Evolutionary conservation across 1,284 basidiomycete genomes (phyloP).

Genomic region (Gomphus sp.): DNA sequence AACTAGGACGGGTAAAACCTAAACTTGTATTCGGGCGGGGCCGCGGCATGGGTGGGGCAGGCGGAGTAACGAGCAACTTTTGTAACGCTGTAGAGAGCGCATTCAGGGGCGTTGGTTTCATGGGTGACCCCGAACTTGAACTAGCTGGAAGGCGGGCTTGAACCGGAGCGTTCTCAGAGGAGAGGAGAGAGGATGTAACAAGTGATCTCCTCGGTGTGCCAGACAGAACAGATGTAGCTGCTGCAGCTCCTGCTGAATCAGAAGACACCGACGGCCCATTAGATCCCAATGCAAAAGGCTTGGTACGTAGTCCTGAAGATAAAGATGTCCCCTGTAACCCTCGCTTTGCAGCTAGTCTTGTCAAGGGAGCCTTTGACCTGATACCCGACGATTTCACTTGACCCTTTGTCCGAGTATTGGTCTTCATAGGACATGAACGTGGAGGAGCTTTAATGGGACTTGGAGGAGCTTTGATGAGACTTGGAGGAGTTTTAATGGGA

Average conservation of each 20-base stretch:
- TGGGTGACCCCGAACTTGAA: background rate
- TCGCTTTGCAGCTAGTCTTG: slow-evolving; percentile 6
- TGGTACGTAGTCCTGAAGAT: background rate
- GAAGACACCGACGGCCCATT: background rate
- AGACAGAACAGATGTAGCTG: background rate
- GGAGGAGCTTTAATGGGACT: too few relatives aligned
- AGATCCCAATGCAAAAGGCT: background rate
- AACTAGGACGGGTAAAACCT: background rate
- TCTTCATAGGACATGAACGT: background rate
- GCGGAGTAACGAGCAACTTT: background rate
- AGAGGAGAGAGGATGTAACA: background rate
- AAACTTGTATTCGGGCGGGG: slow-evolving; percentile 4
- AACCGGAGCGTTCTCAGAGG: background rate
- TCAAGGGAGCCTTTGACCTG: background rate
- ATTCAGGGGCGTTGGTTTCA: background rate
- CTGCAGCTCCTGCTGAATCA: background rate
- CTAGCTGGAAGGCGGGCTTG: background rate
- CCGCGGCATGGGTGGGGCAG: slow-evolving; percentile 1
- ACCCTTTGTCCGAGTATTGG: background rate
- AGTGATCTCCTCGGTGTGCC: background rate
- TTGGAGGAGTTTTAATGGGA: too few relatives aligned
- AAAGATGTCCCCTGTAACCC: background rate
- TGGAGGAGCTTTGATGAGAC: background rate
- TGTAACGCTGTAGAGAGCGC: slow-evolving; percentile 8
- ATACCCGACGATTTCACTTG: slow-evolving; percentile 1